Evolutionary conservation across 2,329 filamentous ascomycete genomes (phyloP), one percentile per base, ranked within the genome.

Genomic region (Sphaceloma murrayae): DNA sequence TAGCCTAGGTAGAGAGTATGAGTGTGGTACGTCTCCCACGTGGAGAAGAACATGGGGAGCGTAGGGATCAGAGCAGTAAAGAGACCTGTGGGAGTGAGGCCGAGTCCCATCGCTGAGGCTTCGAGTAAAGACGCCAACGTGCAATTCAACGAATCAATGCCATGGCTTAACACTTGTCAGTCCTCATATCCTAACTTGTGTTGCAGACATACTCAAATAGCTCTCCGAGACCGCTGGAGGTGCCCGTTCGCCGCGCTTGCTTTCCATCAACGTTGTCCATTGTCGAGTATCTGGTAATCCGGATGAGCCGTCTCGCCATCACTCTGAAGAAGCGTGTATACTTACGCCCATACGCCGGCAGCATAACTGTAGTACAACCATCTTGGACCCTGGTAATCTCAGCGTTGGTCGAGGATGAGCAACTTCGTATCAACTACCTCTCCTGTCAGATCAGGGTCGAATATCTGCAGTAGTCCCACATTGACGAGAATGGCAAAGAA

Each of bases 191-290:
- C n/a, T n/a, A n/a, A n/a, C n/a, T n/a, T n/a, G n/a, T n/a, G n/a
- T n/a, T n/a, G n/a, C n/a, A n/a, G n/a, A n/a, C 71, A 54, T 66
- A 77, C 74, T 98, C 91, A 66, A 98, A 98, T 10, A 98, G 78
- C 66, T 98, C 91, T 54, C 91, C 91, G 18, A 98, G 73, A 1
- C 86, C 86, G 61, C 87, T 95, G 21, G 89, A 96, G 3, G 89
- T 95, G 43, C 89, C 88, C 3, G 91, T 98, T 57, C 91, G 76
- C 52, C 91, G 77, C 47, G 91, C 91, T 69, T 98, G 91, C 67
- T 98, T 98, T 54, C 91, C 91, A 63, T 98, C 91, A 52, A 96
- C 82, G 63, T 98, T 98, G 70, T 98, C 91, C 82, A 98, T 88
- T 10, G 91, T 98, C 55, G 91, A 93, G 66, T 96, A 81, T 62